Base-by-base conservation (phyloP, 495 filamentous ascomycete genomes). In the Penicillium psychrofluorescens region DNA sequence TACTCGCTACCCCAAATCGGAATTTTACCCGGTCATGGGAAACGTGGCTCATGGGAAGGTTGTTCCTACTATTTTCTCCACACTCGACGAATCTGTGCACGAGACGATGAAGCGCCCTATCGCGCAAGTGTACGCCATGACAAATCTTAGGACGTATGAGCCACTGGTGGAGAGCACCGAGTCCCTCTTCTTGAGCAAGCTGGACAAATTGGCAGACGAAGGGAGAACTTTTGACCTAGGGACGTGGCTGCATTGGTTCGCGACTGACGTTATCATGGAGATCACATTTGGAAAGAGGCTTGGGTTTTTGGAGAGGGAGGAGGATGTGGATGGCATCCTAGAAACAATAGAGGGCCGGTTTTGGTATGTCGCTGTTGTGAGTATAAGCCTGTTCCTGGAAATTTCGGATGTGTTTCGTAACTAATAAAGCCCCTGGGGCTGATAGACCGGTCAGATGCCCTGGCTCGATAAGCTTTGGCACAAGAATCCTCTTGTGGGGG, bases 161-260 rank as follows among this genome's bases (percentile, higher is more conserved):
- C 42, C 42, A 11, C 34, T 44, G 22, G 42, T 44, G 11, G 42
- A 44, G 33, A 44, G 42, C 16, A 42, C 38, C 22, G 33, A 32
- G 15, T 34, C 35, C 22, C 29, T 36, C n/a, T 37, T 32, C 7
- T 27, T 29, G 7, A 11, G 13, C 9, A 39, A 27, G 45, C 35
- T 16, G 22, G 38, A 27, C 29, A 46, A 29, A 15, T 39, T 42
- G 5, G 41, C 16, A 6, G 28, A 42, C 2, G 36, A 34, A 8
- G 28, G 33, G 7, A 28, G 13, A 7, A n/a, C 28, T 0, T 42
- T 43, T 34, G 54, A 65, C 35, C 43, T 71, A 0, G 58, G 49
- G 1, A 34, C 44, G 1, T 72, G 64, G 65, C 35, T 74, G 13
- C 68, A 74, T 32, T 56, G 53, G 40, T 74, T 67, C 40, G 68